Percentiles rank a stretch among this genome's conserved stretches.
phyloP scores from a whole-genome alignment of 2,329 filamentous ascomycete genomes.

The Trichophyton equinum region DNA sequence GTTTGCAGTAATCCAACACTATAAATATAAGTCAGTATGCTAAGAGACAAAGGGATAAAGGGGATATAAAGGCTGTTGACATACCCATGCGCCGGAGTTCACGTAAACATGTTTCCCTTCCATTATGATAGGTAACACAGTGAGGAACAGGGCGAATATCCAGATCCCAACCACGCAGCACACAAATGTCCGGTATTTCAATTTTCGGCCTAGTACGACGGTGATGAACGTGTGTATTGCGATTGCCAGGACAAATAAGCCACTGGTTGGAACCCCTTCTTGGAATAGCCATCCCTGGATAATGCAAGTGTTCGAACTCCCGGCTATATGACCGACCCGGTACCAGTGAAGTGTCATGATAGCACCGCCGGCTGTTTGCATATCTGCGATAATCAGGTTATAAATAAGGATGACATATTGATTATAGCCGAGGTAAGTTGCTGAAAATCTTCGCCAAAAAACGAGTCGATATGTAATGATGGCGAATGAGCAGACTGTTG shows the following conservation, averaged over 20 bases:
- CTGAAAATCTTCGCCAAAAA: conserved; percentile 37
- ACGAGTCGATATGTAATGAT: conserved; percentile 41
- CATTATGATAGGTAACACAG: conserved; percentile 34
- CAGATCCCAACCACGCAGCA: conserved; percentile 34
- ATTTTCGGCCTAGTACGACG: conserved; percentile 35
- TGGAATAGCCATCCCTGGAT: conserved; percentile 41
- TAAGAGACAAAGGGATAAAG: background rate
- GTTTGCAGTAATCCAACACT: conserved; percentile 39
- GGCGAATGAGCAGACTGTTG: conserved; percentile 30
- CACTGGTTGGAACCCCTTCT: conserved; percentile 39
- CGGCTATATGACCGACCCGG: conserved; percentile 31
- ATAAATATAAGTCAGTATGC: background rate
- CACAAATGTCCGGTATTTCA: conserved; percentile 36
- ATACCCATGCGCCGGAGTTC: conserved; percentile 40
- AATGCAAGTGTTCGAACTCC: conserved; percentile 35
- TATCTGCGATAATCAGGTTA: conserved; percentile 40
- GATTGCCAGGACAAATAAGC: conserved; percentile 42
- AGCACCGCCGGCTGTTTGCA: conserved; percentile 39
- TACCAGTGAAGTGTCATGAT: conserved; percentile 39
- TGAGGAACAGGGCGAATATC: conserved; percentile 34
- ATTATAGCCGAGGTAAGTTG: conserved; percentile 40
- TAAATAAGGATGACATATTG: conserved; percentile 43
- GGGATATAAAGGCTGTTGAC: conserved; percentile 9
- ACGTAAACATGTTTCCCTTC: conserved; percentile 33
- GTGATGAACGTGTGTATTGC: conserved; percentile 41